Evolutionary conservation across 148 eudicot species (phyloP).

Genomic region (Vaccinium corymbosum): DNA sequence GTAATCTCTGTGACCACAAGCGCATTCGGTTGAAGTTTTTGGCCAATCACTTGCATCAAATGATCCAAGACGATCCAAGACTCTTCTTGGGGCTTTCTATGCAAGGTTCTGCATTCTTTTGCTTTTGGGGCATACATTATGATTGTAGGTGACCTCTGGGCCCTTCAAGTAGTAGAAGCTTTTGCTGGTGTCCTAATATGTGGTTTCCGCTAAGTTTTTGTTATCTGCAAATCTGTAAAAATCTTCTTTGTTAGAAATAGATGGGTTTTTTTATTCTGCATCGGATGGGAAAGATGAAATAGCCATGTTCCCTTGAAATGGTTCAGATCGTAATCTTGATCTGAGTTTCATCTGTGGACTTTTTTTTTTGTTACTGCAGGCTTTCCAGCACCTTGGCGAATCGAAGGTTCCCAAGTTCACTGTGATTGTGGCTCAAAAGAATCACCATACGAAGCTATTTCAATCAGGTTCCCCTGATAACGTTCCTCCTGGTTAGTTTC

Average conservation of each 20-base stretch:
- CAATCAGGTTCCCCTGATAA: constrained; percentile 61
- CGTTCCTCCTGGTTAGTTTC: constrained; percentile 74
- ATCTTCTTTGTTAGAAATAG: not conserved
- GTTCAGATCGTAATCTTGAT: not conserved
- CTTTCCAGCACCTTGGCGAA: constrained; percentile 68
- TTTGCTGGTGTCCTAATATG: not conserved
- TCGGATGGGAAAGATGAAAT: not conserved
- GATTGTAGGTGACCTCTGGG: constrained; percentile 11
- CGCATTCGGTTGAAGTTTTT: not conserved
- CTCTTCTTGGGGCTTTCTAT: not conserved
- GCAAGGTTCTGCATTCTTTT: not conserved
- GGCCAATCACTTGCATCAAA: not conserved
- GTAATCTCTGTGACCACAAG: not conserved
- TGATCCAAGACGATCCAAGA: not conserved
- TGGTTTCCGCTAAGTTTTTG: not conserved
- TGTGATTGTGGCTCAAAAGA: constrained; percentile 89
- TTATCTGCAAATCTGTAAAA: not conserved
- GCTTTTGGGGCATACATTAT: not conserved
- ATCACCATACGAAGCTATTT: constrained; percentile 76
- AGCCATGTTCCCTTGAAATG: not conserved
- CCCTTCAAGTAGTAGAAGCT: not conserved
- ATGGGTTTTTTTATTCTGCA: not conserved
- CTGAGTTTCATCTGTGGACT: not conserved
- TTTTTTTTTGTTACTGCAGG: constrained; percentile 38
- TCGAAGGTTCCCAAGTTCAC: constrained; percentile 75